phyloP scores from a whole-genome alignment of 441 rosid genomes.

The Erodium moschatum region DNA sequence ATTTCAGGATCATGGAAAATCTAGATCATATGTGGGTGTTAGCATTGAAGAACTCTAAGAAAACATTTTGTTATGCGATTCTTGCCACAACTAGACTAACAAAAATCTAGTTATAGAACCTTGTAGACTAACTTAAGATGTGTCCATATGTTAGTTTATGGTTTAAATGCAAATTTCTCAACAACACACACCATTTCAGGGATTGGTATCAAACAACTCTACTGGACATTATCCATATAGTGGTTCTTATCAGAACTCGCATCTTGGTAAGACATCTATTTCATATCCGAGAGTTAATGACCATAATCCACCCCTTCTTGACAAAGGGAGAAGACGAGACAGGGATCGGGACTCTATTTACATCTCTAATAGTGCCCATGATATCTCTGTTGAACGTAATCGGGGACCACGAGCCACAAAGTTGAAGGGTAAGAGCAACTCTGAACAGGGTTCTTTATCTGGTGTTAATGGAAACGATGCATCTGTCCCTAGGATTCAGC shows the following conservation, averaged over 20 bases:
- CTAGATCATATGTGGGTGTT: not conserved
- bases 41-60: not conserved
- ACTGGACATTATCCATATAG: slow-evolving; percentile 39
- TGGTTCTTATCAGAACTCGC: slow-evolving; percentile 40
- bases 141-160: not conserved
- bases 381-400: slow-evolving; percentile 35
- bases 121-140: not conserved
- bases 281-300: slow-evolving; percentile 43
- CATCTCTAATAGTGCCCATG: slow-evolving; percentile 40
- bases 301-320: slow-evolving; percentile 30
- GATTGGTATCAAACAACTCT: slow-evolving; percentile 39
- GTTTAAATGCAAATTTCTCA: slow-evolving; percentile 26
- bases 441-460: slow-evolving; percentile 32
- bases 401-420: slow-evolving; percentile 75
- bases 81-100: not conserved
- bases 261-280: slow-evolving; percentile 26
- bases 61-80: not conserved
- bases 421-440: slow-evolving; percentile 38
- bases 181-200: slow-evolving; percentile 37
- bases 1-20: not conserved
- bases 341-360: slow-evolving; percentile 32
- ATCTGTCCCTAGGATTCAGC: slow-evolving; percentile 26
- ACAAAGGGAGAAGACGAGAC: slow-evolving; percentile 54
- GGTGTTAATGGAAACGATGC: slow-evolving; percentile 33
- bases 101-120: slow-evolving; percentile 1